phyloP scores from a whole-genome alignment of 2,329 filamentous ascomycete species.

The Chalaropsis ovoidea region DNA sequence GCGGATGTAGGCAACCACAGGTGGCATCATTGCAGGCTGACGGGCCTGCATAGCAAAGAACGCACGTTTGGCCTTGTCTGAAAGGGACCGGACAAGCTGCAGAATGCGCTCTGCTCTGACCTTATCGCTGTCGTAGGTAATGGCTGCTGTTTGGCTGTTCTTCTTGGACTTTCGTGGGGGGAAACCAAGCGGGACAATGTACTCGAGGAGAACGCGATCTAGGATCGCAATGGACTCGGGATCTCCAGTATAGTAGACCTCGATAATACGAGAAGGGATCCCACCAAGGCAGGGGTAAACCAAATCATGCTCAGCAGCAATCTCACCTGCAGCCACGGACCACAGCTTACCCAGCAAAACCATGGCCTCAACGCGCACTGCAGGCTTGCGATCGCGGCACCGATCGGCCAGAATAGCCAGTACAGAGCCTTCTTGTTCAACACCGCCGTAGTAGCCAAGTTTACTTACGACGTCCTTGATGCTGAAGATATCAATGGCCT shows the following conservation, averaged over 20 bases:
- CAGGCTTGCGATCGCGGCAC: constrained; percentile 72
- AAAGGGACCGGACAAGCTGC: constrained; percentile 67
- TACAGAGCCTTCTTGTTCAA: constrained; percentile 66
- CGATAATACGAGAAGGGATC: constrained; percentile 76
- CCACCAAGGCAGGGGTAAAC: constrained; percentile 65
- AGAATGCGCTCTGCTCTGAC: constrained; percentile 78
- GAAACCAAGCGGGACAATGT: constrained; percentile 78
- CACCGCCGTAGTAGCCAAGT: constrained; percentile 63
- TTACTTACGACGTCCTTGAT: constrained; percentile 75
- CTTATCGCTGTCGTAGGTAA: constrained; percentile 51
- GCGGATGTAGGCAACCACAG: constrained; percentile 65
- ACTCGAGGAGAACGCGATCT: constrained; percentile 77
- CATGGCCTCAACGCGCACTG: constrained; percentile 79
- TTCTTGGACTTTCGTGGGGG: constrained; percentile 58
- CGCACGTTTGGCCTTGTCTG: constrained; percentile 67
- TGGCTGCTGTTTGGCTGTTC: constrained; percentile 43
- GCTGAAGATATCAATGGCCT: constrained; percentile 68
- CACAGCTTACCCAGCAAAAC: constrained; percentile 74
- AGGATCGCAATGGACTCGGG: constrained; percentile 73
- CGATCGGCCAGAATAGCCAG: constrained; percentile 75
- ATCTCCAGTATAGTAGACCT: constrained; percentile 84
- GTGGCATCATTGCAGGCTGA: constrained; percentile 63
- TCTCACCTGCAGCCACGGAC: constrained; percentile 84
- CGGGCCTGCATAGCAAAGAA: constrained; percentile 79
- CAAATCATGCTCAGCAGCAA: constrained; percentile 69